phyloP scores from a whole-genome alignment of 805 yeast genomes.

The Wickerhamomyces bisporus region DNA sequence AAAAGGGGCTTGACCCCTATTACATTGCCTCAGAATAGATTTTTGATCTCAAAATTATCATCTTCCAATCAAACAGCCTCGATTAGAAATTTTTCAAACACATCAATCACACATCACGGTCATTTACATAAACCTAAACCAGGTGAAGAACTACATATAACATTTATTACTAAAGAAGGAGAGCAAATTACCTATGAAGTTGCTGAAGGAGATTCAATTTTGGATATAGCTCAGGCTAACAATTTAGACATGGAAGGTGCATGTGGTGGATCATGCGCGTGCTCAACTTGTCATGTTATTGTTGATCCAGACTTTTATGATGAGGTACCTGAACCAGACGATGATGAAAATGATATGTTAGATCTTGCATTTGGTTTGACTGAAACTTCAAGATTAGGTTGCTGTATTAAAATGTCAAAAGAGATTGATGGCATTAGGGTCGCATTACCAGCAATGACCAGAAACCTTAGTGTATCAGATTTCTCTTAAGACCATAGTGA shows the following conservation, averaged over 20 bases:
- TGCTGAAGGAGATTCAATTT: slow-evolving; percentile 83
- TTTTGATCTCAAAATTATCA: not conserved
- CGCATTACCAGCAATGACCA: slow-evolving; percentile 95
- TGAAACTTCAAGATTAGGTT: slow-evolving; percentile 93
- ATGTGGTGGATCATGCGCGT: slow-evolving; percentile 98
- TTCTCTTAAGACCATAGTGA: too few relatives aligned
- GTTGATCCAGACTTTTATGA: slow-evolving; percentile 95
- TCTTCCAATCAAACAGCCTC: slow-evolving; percentile 13
- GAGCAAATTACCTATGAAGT: slow-evolving; percentile 76
- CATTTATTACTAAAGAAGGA: slow-evolving; percentile 92
- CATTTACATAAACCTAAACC: slow-evolving; percentile 87
- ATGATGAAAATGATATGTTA: slow-evolving; percentile 97
- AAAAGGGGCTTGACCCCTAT: not conserved
- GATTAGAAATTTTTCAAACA: slow-evolving; percentile 26
- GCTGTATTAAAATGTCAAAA: slow-evolving; percentile 86
- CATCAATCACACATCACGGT: slow-evolving; percentile 49
- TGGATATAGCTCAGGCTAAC: slow-evolving; percentile 93
- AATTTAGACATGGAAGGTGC: slow-evolving; percentile 97
- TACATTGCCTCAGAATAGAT: not conserved
- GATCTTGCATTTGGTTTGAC: slow-evolving; percentile 96
- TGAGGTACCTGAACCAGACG: slow-evolving; percentile 87
- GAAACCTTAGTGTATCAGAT: slow-evolving; percentile 82
- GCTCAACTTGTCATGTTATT: slow-evolving; percentile 95
- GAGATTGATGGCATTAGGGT: slow-evolving; percentile 91
- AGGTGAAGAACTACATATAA: slow-evolving; percentile 85